These are phyloP conservation scores for Paxillus rubicundulus DNA, from an alignment of 768 basidiomycete species.

Conservation along the genomic window DNA sequence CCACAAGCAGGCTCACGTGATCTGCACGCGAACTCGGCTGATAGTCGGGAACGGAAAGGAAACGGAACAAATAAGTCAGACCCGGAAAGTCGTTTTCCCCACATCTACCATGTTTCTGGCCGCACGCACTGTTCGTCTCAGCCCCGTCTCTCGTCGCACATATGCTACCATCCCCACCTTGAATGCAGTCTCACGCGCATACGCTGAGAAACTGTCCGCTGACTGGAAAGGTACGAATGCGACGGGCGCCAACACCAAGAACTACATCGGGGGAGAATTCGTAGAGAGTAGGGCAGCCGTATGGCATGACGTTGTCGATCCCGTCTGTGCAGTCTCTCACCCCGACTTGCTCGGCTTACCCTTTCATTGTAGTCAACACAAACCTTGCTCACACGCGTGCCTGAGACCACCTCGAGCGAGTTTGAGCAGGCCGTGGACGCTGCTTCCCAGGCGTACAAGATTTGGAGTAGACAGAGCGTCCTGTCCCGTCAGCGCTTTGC, in stretches of 20 bases:
- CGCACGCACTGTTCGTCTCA: slow-evolving; percentile 16
- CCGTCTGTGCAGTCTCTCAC: slow-evolving; percentile 49
- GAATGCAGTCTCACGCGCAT: slow-evolving; percentile 51
- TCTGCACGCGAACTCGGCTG: not conserved
- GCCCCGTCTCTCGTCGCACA: slow-evolving; percentile 26
- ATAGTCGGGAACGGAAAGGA: not conserved
- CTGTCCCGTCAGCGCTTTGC: slow-evolving; percentile 85
- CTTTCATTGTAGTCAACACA: slow-evolving; percentile 70
- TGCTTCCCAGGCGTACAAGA: slow-evolving; percentile 81
- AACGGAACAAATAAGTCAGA: too few species aligned
- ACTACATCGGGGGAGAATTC: slow-evolving; percentile 89
- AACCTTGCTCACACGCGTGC: slow-evolving; percentile 83
- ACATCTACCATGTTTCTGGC: slow-evolving; percentile 21
- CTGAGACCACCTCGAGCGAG: slow-evolving; percentile 80
- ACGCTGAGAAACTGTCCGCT: slow-evolving; percentile 66
- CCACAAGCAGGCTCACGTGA: slow-evolving; percentile 11
- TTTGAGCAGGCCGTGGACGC: slow-evolving; percentile 82
- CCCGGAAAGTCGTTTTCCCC: not conserved
- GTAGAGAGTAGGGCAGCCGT: slow-evolving; percentile 72
- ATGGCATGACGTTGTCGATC: slow-evolving; percentile 89
- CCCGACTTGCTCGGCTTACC: not conserved
- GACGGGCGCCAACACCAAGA: slow-evolving; percentile 85
- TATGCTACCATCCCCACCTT: slow-evolving; percentile 52
- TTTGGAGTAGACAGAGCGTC: slow-evolving; percentile 85
- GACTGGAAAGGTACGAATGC: slow-evolving; percentile 88